Evolutionary conservation across 2,329 filamentous ascomycete genomes (phyloP), one percentile per base, ranked within the genome.

Genomic region (Elsinoe ampelina): DNA sequence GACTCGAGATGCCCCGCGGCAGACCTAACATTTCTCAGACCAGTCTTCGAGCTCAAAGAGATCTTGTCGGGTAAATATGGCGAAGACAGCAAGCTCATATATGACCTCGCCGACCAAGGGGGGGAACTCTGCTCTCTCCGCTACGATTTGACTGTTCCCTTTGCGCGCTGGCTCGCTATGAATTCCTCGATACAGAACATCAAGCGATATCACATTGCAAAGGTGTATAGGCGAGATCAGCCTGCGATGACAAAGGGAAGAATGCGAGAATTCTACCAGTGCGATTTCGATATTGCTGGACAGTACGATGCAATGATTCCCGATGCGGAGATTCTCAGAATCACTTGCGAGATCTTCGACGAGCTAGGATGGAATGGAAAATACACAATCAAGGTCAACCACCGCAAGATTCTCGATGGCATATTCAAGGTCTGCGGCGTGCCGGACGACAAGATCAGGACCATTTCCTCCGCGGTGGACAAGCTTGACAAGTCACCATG

Each of bases 201-300:
- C 75, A 95, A 95, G 77, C 82, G 92, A 66, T 96, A 95, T 72
- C 90, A 95, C 75, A 91, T 97, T 64, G 90, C 89, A 64, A 95
- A 95, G 75, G 91, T 95, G 54, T 91, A 90, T 74, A 79, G 87
- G 60, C 76, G 86, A 69, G 87, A 91, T 70, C 86, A 90, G 70
- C 87, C 87, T 20, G 87, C 89, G 60, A 89, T 96, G 75, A 88
- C 86, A 60, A 93, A 95, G 70, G 92, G 91, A 54, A 83, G 91
- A 55, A 93, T 95, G 86, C 82, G 92, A 67, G 92, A 96, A 73
- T 95, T 95, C 73, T 95, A 95, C 75, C 91, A 96, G 73, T 96
- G 91, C 75, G 92, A 97, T 73, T 95, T 96, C 68, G 91, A 96
- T 69, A 92, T 96, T 73, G 91, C 91, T 11, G 90, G 91, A 60